Conservation (phyloP, 352 stramenopile species). For the Globisporangium yorkense region DNA sequence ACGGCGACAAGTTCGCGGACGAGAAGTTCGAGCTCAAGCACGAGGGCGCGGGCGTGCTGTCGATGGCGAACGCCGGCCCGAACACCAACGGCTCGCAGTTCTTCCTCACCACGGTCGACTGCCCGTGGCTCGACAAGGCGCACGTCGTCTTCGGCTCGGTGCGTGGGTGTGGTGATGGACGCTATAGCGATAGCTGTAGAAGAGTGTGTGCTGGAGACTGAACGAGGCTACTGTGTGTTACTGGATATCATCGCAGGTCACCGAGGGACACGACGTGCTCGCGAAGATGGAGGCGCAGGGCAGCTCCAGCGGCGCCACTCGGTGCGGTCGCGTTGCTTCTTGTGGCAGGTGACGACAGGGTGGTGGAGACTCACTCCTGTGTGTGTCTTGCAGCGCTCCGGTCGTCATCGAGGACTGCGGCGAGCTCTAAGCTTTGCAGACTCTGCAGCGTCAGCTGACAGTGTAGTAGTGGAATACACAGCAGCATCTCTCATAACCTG, state of each 20-base stretch:
- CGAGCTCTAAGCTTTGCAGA: conserved; percentile 58
- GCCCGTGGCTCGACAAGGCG: conserved; percentile 82
- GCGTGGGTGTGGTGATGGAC: background rate
- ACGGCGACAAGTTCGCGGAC: conserved; percentile 93
- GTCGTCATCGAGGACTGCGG: conserved; percentile 97
- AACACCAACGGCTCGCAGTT: conserved; percentile 99
- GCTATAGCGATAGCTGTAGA: too few species aligned
- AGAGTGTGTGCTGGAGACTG: too few species aligned
- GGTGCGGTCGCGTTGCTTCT: conserved; percentile 34
- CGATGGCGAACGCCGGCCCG: conserved; percentile 96
- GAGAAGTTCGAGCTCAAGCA: conserved; percentile 96
- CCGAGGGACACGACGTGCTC: conserved; percentile 95
- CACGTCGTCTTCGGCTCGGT: conserved; percentile 95
- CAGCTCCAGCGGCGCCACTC: conserved; percentile 85
- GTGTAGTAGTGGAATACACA: background rate
- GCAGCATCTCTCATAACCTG: background rate
- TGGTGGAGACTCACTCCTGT: conserved; percentile 3
- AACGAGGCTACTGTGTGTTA: background rate
- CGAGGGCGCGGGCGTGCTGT: conserved; percentile 84
- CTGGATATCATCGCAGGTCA: conserved; percentile 25
- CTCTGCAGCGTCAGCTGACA: background rate
- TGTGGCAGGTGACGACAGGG: background rate
- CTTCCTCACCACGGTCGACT: conserved; percentile 94
- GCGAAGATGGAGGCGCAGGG: conserved; percentile 94
- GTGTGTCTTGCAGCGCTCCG: conserved; percentile 19